A percentile compares a stretch with the other conserved stretches of the same genome.
Evolutionary conservation across 768 basidiomycete genomes (phyloP).

Genomic region (Lyophyllum decastes): DNA sequence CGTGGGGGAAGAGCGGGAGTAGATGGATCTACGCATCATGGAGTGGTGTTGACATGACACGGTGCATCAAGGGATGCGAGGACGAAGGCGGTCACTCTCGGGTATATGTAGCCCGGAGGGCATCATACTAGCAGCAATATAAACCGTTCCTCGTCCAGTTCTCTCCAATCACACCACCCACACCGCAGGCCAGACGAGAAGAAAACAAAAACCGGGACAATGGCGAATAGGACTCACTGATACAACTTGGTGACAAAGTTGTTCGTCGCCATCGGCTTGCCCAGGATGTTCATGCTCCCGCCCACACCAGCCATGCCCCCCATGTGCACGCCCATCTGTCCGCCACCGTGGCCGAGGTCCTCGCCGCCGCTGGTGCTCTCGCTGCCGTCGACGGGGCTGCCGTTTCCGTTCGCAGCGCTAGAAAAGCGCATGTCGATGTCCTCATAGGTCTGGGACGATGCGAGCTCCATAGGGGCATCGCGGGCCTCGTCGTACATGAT

Average conservation of each 20-base stretch:
- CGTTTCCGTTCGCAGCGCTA: conserved; percentile 1
- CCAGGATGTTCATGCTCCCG: conserved; percentile 55
- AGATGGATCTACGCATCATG: background rate
- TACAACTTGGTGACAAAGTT: conserved; percentile 91
- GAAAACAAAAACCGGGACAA: background rate
- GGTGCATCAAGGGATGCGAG: conserved; percentile 7
- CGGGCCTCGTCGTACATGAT: conserved; percentile 39
- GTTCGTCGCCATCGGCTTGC: conserved; percentile 71
- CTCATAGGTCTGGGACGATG: conserved; percentile 43
- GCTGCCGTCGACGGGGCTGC: conserved; percentile 48
- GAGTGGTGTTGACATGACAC: background rate
- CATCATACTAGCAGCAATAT: background rate
- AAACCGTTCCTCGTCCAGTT: background rate
- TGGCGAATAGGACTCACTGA: conserved; percentile 62
- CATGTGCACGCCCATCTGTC: conserved; percentile 13
- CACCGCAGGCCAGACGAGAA: background rate
- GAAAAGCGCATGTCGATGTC: conserved; percentile 38
- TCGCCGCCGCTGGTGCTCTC: conserved; percentile 39
- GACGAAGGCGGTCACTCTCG: background rate
- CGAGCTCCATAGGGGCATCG: conserved; percentile 37
- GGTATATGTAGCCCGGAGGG: background rate
- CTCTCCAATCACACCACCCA: background rate
- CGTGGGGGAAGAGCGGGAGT: conserved; percentile 1
- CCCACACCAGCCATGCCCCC: conserved; percentile 39
- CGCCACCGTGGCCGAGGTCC: conserved; percentile 2